Conservation (phyloP, 108 stramenopile species). For the Fistulifera solaris region DNA sequence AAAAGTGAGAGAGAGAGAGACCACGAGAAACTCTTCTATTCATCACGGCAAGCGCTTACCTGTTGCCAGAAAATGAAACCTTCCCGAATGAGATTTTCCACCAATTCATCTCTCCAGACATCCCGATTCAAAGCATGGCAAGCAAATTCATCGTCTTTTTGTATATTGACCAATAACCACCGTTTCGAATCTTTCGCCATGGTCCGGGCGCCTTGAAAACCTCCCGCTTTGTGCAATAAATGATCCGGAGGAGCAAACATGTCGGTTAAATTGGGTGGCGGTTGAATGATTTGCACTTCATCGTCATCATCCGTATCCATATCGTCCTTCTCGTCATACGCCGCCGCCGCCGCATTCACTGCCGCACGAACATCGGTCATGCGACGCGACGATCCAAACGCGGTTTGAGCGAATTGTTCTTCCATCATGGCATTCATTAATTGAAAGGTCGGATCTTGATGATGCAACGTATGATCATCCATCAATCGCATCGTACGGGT, state of each 20-base stretch:
- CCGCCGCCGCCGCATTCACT: slow-evolving; percentile 41
- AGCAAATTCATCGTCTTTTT: slow-evolving; percentile 76
- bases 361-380: slow-evolving; percentile 14
- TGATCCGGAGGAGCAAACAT: slow-evolving; percentile 75
- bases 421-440: slow-evolving; percentile 24
- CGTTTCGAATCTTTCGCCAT: slow-evolving; percentile 75
- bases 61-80: slow-evolving; percentile 92
- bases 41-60: slow-evolving; percentile 30
- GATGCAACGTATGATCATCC: slow-evolving; percentile 21
- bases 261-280: slow-evolving; percentile 35
- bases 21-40: neutral
- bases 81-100: slow-evolving; percentile 85
- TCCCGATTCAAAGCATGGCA: slow-evolving; percentile 94
- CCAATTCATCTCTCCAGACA: slow-evolving; percentile 91
- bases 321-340: slow-evolving; percentile 12
- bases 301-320: slow-evolving; percentile 12
- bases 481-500: slow-evolving; percentile 79
- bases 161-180: slow-evolving; percentile 91
- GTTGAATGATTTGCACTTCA: neutral
- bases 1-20: neutral
- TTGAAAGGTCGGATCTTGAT: slow-evolving; percentile 3
- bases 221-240: slow-evolving; percentile 57
- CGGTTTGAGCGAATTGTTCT: slow-evolving; percentile 13
- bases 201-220: slow-evolving; percentile 77
- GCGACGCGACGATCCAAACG: slow-evolving; percentile 13